Evolutionary conservation across 1,139 yeast species (phyloP), one percentile per base, ranked within the genome.

Genomic region (Sugiyamaella castrensis): DNA sequence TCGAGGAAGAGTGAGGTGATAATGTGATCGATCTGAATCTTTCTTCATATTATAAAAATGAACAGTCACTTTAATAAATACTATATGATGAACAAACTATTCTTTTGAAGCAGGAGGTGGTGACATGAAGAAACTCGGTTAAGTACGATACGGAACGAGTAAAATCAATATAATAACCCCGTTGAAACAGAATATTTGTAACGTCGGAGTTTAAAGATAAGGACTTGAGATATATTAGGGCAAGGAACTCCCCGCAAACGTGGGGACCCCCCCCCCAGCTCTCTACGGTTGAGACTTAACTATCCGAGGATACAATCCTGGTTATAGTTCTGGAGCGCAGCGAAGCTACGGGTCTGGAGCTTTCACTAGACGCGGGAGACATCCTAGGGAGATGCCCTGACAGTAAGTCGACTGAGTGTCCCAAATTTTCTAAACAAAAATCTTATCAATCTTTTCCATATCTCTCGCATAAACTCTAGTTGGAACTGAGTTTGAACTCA

Each of bases 21-120:
- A 55, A 26, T 65, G 67, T 13, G 70, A 59, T 31, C 71, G 53
- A 36, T 65, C 68, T 6, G 72, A 67, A 56, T 70, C 73, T 57
- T 63, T 61, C 48, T 56, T 54, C 43, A 36, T 46, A 33, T 5
- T 19, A 5, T 19, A 19, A 4, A n/a, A 19, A 19, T 19, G 24
- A 19, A 19, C n/a, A n/a, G n/a, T n/a, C n/a, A n/a, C n/a, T 31
- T 31, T 31, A 4, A 4, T 6, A 6, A 31, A 31, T 31, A 31
- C 34, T 31, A 31, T 31, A 46, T 19, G 2, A 24, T 9, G 8
- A 27, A 13, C 4, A 19, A 19, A 19, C 24, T 43, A 7, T 16
- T 19, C 34, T 13, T n/a, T 31, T 13, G 11, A 16, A 12, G 19
- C 35, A 11, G 29, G 11, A 28, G 12, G 38, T 32, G 37, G 37